A percentile compares a stretch with the other conserved stretches of the same genome.
Conservation (phyloP, 352 stramenopile genomes). For the Pythium myriotylum region DNA sequence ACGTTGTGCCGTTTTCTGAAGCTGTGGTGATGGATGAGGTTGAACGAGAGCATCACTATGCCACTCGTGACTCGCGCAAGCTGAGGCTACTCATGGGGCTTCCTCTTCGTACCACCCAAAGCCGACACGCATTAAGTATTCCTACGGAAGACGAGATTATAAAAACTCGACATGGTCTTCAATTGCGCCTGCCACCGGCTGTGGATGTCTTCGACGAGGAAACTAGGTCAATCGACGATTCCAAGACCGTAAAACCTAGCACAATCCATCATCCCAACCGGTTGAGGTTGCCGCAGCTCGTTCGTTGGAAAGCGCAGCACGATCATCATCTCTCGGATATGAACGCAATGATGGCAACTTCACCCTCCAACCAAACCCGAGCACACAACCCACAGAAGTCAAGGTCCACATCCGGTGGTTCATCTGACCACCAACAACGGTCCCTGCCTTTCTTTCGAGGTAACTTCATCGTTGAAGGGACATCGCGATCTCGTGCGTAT, state of each 20-base stretch:
- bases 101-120: constrained; percentile 17
- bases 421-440: constrained; percentile 15
- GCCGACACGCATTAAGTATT: constrained; percentile 23
- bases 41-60: constrained; percentile 25
- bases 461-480: constrained; percentile 64
- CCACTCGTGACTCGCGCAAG: constrained; percentile 29
- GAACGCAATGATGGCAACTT: neutral
- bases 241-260: neutral
- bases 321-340: constrained; percentile 13
- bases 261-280: constrained; percentile 1
- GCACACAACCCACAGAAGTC: constrained; percentile 9
- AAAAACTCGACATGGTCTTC: constrained; percentile 20
- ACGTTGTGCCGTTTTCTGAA: constrained; percentile 24
- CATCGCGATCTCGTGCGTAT: constrained; percentile 31
- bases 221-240: neutral
- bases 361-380: constrained; percentile 5
- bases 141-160: constrained; percentile 31
- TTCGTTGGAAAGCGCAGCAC: constrained; percentile 15
- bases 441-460: constrained; percentile 69
- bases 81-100: constrained; percentile 28
- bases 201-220: constrained; percentile 20
- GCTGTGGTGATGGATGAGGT: constrained; percentile 22
- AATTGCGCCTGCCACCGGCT: constrained; percentile 17
- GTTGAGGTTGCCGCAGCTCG: constrained; percentile 17
- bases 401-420: constrained; percentile 17